These are phyloP conservation scores for Cutaneotrichosporon cavernicola DNA, from an alignment of 1,284 basidiomycete species.

Conservation along the genomic window DNA sequence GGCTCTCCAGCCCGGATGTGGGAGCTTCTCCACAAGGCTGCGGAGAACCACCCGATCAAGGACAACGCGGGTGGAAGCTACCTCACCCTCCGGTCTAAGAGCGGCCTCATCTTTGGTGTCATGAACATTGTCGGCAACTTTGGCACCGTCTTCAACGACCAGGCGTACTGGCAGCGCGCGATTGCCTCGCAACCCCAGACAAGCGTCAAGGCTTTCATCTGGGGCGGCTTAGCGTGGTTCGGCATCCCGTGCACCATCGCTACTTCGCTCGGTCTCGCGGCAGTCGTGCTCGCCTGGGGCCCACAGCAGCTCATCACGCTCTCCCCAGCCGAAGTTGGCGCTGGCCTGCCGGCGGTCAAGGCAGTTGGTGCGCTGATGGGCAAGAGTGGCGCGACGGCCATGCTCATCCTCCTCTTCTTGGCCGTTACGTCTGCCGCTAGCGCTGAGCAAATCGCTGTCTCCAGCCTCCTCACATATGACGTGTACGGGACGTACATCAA, in stretches of 20 bases:
- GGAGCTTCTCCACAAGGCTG: slow-evolving; percentile 56
- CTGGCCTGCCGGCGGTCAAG: slow-evolving; percentile 71
- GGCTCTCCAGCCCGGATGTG: slow-evolving; percentile 60
- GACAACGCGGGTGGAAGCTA: slow-evolving; percentile 66
- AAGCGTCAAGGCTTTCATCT: slow-evolving; percentile 83
- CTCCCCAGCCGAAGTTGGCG: slow-evolving; percentile 67
- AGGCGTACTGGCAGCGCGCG: slow-evolving; percentile 68
- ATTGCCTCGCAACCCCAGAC: slow-evolving; percentile 78
- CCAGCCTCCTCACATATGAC: slow-evolving; percentile 74
- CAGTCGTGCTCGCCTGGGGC: slow-evolving; percentile 68
- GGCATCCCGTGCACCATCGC: slow-evolving; percentile 68
- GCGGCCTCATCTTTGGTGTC: slow-evolving; percentile 84
- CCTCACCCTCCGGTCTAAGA: slow-evolving; percentile 73
- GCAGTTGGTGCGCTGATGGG: slow-evolving; percentile 75
- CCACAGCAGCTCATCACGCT: slow-evolving; percentile 57
- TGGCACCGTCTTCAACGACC: slow-evolving; percentile 60
- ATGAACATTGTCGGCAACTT: slow-evolving; percentile 64
- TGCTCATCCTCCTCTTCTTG: slow-evolving; percentile 53
- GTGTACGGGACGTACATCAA: slow-evolving; percentile 63
- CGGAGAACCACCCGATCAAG: slow-evolving; percentile 56
- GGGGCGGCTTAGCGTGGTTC: slow-evolving; percentile 87
- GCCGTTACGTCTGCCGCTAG: slow-evolving; percentile 79
- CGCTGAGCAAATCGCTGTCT: slow-evolving; percentile 87
- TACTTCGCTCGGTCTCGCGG: slow-evolving; percentile 67
- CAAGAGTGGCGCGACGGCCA: slow-evolving; percentile 64